A percentile compares a stretch with the other conserved stretches of the same genome.
phyloP scores from a whole-genome alignment of 2,329 filamentous ascomycete genomes.

The Diaporthe citri region DNA sequence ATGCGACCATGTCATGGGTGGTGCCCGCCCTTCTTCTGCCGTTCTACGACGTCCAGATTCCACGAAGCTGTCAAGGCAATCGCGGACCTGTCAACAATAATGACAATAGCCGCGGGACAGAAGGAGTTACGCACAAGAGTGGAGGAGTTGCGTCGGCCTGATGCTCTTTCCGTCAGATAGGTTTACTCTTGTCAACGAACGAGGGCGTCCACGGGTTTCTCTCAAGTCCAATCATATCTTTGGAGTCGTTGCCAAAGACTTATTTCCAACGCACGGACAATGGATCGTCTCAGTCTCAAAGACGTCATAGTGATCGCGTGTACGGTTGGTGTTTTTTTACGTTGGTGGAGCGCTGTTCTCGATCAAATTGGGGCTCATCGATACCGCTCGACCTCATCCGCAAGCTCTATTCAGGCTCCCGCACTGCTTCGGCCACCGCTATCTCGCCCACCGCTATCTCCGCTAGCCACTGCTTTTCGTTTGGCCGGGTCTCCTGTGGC shows the following conservation, averaged over 20 bases:
- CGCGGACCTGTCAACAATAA: neutral
- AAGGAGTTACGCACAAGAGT: neutral
- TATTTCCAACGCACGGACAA: neutral
- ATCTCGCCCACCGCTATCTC: no score
- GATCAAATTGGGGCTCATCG: neutral
- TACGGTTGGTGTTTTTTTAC: no score
- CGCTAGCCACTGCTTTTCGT: neutral
- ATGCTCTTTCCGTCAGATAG: neutral
- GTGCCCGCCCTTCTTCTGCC: neutral
- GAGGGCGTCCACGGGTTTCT: neutral
- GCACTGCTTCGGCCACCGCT: neutral
- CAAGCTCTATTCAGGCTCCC: neutral
- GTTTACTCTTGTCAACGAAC: neutral
- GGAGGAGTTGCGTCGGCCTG: neutral
- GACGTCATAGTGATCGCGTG: no score
- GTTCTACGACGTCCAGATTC: no score
- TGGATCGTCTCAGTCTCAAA: neutral
- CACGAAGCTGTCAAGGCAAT: neutral
- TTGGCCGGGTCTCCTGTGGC: neutral
- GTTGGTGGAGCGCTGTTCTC: neutral
- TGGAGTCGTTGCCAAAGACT: neutral
- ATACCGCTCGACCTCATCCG: neutral
- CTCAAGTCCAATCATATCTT: neutral
- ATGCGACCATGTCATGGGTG: neutral
- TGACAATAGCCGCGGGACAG: neutral